A percentile compares a stretch with the other conserved stretches of the same genome.
phyloP scores from a whole-genome alignment of 768 basidiomycete genomes.

The Tylopilus subfusipes region DNA sequence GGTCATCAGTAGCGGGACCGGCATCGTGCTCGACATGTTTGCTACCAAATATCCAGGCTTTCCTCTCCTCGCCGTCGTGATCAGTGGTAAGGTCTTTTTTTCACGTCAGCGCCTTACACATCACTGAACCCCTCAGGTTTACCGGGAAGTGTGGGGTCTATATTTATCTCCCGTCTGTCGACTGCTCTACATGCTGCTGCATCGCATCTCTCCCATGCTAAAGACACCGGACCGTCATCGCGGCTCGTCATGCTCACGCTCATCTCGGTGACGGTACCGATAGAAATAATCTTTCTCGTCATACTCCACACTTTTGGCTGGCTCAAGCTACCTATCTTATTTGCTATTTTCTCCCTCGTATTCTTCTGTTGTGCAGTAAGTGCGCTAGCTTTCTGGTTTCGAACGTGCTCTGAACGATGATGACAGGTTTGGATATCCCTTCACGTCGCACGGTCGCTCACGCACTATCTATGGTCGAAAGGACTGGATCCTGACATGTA shows the following conservation, averaged over 20 bases:
- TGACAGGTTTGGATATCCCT: constrained; percentile 70
- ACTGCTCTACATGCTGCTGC: constrained; percentile 69
- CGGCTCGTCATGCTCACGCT: constrained; percentile 65
- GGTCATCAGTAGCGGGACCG: constrained; percentile 82
- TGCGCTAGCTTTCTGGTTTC: constrained; percentile 9
- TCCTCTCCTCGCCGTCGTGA: constrained; percentile 81
- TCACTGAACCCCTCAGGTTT: constrained; percentile 47
- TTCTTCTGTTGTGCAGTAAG: constrained; percentile 80
- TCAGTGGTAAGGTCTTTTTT: constrained; percentile 58
- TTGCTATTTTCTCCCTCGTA: constrained; percentile 60
- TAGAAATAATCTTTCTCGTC: constrained; percentile 70
- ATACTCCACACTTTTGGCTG: constrained; percentile 69
- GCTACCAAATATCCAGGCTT: constrained; percentile 86
- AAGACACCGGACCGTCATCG: constrained; percentile 34
- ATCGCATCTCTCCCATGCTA: constrained; percentile 5
- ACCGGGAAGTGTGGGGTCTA: constrained; percentile 86
- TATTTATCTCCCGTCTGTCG: constrained; percentile 87
- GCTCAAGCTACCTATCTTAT: constrained; percentile 67
- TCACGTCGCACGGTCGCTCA: constrained; percentile 59
- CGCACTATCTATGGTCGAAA: constrained; percentile 73
- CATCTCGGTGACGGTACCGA: constrained; percentile 70
- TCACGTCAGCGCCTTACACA: neutral
- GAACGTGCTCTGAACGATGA: neutral
- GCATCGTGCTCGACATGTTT: constrained; percentile 87
- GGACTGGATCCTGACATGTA: constrained; percentile 88